Evolutionary conservation across 768 basidiomycete species (phyloP).

Genomic region (Termitomyces heimii): DNA sequence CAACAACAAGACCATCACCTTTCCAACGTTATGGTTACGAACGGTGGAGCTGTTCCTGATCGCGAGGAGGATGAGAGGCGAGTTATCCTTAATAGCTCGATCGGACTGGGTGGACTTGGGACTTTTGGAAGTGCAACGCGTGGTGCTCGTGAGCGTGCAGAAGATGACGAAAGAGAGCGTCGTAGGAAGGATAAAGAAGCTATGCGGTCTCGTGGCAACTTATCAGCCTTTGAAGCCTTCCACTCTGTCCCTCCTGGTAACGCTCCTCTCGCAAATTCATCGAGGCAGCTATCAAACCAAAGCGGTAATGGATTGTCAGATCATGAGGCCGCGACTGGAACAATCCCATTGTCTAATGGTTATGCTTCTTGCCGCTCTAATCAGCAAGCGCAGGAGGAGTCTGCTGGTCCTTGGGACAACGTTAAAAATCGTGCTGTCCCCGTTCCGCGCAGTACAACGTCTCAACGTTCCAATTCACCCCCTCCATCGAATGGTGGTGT

Average conservation of each 20-base stretch:
- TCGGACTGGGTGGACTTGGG: constrained; percentile 28
- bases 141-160: constrained; percentile 56
- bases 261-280: constrained; percentile 8
- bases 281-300: constrained; percentile 30
- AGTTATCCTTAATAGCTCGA: constrained; percentile 26
- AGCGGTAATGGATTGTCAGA: constrained; percentile 15
- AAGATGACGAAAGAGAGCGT: constrained; percentile 55
- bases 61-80: constrained; percentile 45
- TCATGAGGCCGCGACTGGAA: constrained; percentile 9
- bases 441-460: constrained; percentile 17
- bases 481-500: constrained; percentile 4
- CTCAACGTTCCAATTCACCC: constrained; percentile 33
- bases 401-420: constrained; percentile 41
- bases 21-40: constrained; percentile 1
- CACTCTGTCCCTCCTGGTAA: constrained; percentile 46
- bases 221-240: constrained; percentile 72
- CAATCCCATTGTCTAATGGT: constrained; percentile 15
- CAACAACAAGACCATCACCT: constrained; percentile 14
- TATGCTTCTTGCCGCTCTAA: constrained; percentile 10
- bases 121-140: constrained; percentile 26
- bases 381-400: constrained; percentile 22
- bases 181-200: constrained; percentile 50
- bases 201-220: constrained; percentile 31
- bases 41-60: constrained; percentile 14
- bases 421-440: constrained; percentile 14